Conservation (phyloP, 371 early-diverging fungal genomes). For the Homolaphlyctis polyrhiza region DNA sequence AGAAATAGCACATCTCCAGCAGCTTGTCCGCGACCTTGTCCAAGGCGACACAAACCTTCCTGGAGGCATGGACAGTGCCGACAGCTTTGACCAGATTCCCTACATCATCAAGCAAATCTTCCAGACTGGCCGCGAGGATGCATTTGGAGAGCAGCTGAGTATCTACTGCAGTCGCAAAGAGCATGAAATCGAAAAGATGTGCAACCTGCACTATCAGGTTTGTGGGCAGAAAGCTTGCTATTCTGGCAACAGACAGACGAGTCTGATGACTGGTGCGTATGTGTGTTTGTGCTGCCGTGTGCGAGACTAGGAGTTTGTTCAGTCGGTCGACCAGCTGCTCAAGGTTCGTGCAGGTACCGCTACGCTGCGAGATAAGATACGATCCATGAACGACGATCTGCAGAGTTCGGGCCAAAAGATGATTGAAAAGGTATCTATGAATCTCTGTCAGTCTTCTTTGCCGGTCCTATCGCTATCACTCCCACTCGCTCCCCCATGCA, state of each 20-base stretch:
- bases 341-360: constrained; percentile 88
- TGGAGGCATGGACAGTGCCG: constrained; percentile 9
- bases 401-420: constrained; percentile 76
- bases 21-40: constrained; percentile 34
- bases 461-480: constrained; percentile 4
- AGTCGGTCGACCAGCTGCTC: constrained; percentile 89
- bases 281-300: background rate
- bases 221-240: background rate
- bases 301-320: constrained; percentile 79
- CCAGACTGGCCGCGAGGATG: constrained; percentile 75
- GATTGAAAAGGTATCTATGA: constrained; percentile 63
- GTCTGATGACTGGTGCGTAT: background rate
- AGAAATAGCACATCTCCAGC: constrained; percentile 28
- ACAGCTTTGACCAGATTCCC: constrained; percentile 40
- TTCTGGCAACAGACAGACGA: background rate
- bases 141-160: constrained; percentile 81
- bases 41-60: constrained; percentile 5
- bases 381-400: constrained; percentile 75
- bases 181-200: constrained; percentile 95
- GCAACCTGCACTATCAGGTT: constrained; percentile 91
- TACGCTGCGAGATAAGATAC: constrained; percentile 74
- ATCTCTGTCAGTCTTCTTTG: background rate
- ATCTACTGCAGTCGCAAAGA: constrained; percentile 81
- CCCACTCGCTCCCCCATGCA: background rate
- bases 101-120: constrained; percentile 81